Base-by-base conservation (phyloP, 2,329 filamentous ascomycete species). In the Diaporthe velutina region DNA sequence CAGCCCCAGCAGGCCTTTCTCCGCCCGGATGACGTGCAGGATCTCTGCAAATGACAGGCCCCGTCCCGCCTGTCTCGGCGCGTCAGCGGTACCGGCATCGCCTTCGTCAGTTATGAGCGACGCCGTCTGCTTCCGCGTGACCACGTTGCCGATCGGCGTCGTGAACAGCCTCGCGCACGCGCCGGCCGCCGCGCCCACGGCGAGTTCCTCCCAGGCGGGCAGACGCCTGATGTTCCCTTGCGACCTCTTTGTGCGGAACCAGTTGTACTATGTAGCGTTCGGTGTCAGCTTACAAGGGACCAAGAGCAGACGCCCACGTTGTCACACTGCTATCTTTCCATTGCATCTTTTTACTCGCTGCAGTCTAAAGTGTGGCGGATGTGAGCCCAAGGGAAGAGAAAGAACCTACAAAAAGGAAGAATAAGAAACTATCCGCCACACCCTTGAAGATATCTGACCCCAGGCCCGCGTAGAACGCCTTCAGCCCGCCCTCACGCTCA, bases 91-190 rank as follows among this genome's bases (percentile, higher is more conserved):
- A 64, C 74, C 4, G 79, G 77, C 2, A 77, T 77, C 42, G 70
- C 74, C 54, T 4, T 57, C 74, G 1, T 74, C 79, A 7, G 76
- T 73, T 30, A 78, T 61, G 33, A 81, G 77, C 5, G 88, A 88
- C 1, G 92, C 89, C 3, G 93, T 95, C 84, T 98, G 95, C 83
- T 95, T 95, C 61, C 94, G 87, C 1, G 94, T 95, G 4, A 97
- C 94, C 35, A 98, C 91, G 79, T 96, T 97, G 66, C 93, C 90
- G 33, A 97, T 88, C 0, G 95, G 95, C 8, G 94, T 95, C 0
- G 95, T 97, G 77, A 95, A 90, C 66, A 94, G 85, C 80, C 94
- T 93, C 1, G 94, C 91, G 77, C 93, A 90, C 0, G 93, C 93
- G 9, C 95, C 95, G 0, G 95, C 94, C 0, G 93, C 81, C 38